Evolutionary conservation across 345 rosid species (phyloP), one percentile per base, ranked within the genome.

Genomic region (Durio zibethinus): DNA sequence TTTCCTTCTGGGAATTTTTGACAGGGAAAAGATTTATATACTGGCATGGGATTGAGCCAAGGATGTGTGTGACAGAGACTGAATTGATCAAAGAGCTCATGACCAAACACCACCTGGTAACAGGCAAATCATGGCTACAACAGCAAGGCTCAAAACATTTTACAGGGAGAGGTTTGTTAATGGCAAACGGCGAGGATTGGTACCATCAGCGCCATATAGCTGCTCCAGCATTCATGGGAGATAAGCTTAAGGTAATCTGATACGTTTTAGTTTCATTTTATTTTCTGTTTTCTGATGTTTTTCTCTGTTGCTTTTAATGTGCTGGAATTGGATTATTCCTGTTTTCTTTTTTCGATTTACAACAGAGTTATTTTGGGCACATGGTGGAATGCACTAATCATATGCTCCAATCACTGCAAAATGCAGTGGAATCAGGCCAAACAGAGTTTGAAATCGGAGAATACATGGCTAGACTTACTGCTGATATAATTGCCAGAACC

Each of bases 111-210:
- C 91, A 90, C 79, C 83, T 88, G 0, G 85, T 84, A 23, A 86
- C 97, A 1, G 99, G 99, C 0, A 96, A 90, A 77, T 94, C 99
- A 5, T 96, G 98, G 99, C 82, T 90, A 12, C 99, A 96, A 33
- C 98, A 89, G 53, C 92, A 96, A 78, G 99, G 99, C 5, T 69
- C 95, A 0, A 92, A 93, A 73, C 92, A 93, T 83, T 96, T 96
- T 74, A 88, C 92, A 0, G 99, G 99, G 0, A 84, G 85, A 33
- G 99, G 97, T 10, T 77, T 96, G 57, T 79, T 96, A 68, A 91
- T 90, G 95, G 95, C 92, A 0, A 90, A 90, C 79, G 95, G 93
- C 0, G 80, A 80, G 7, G 87, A 88, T 42, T 92, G 95, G 97
- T 77, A 85, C 66, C 90, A 88, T 12, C 93, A 91, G 23, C 88